phyloP scores from a whole-genome alignment of 768 basidiomycete species.

The Macrolepiota fuliginosa region DNA sequence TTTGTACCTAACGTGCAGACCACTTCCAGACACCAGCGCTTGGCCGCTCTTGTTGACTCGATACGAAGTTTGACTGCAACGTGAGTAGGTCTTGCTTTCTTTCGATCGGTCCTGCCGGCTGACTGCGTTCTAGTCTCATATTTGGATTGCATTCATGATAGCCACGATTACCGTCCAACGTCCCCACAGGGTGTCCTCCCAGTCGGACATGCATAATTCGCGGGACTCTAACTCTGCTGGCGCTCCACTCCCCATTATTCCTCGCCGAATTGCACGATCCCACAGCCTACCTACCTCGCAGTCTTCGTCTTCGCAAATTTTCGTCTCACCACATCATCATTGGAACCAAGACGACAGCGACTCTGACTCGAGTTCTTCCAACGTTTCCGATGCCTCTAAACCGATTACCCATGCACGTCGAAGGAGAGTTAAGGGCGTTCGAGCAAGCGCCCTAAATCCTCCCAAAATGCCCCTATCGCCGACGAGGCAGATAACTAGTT shows the following conservation, averaged over 20 bases:
- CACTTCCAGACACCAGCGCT: neutral
- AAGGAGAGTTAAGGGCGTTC: conserved; percentile 19
- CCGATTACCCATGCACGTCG: conserved; percentile 5
- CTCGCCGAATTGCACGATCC: conserved; percentile 44
- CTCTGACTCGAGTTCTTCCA: conserved; percentile 12
- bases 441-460: conserved; percentile 7
- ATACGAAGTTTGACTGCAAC: neutral
- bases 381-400: neutral
- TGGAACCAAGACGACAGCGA: neutral
- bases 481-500: neutral
- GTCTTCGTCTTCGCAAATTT: conserved; percentile 16
- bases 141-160: conserved; percentile 32
- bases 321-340: neutral
- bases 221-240: conserved; percentile 53
- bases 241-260: conserved; percentile 60
- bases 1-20: neutral
- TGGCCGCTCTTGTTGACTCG: neutral
- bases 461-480: neutral
- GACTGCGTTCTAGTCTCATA: conserved; percentile 10
- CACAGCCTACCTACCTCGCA: conserved; percentile 19
- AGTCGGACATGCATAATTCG: conserved; percentile 29
- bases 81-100: conserved; percentile 7
- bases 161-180: conserved; percentile 36
- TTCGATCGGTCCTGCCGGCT: conserved; percentile 6
- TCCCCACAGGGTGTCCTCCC: conserved; percentile 33